phyloP scores from a whole-genome alignment of 805 yeast genomes.

The Metschnikowia borealis region DNA sequence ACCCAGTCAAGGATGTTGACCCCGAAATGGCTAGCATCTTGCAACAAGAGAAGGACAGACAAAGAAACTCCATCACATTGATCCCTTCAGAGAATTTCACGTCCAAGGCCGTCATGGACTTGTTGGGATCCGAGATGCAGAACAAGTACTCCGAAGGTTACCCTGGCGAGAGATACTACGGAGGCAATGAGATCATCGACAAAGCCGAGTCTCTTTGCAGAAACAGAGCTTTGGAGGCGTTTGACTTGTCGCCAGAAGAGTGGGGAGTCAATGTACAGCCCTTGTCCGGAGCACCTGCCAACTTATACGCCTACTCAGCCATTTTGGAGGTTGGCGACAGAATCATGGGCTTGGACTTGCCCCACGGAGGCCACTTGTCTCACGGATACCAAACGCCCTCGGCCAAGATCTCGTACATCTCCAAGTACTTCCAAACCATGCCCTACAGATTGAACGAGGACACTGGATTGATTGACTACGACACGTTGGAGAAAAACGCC shows the following conservation, averaged over 20 bases:
- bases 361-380: conserved; percentile 97
- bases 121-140: conserved; percentile 93
- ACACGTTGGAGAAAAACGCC: conserved; percentile 77
- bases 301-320: conserved; percentile 88
- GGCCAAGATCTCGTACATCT: conserved; percentile 85
- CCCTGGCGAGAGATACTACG: conserved; percentile 97
- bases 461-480: conserved; percentile 92
- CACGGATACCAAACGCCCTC: conserved; percentile 94
- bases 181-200: conserved; percentile 95
- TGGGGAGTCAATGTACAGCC: conserved; percentile 99
- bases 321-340: conserved; percentile 86
- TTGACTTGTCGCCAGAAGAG: conserved; percentile 64
- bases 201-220: conserved; percentile 87
- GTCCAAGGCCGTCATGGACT: conserved; percentile 89
- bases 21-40: conserved; percentile 83
- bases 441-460: conserved; percentile 85
- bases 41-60: conserved; percentile 75
- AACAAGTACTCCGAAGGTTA: conserved; percentile 98
- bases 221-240: conserved; percentile 84
- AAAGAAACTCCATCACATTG: conserved; percentile 84
- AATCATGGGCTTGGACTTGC: conserved; percentile 94
- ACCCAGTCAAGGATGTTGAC: conserved; percentile 62
- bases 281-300: conserved; percentile 95
- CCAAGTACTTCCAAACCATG: conserved; percentile 96
- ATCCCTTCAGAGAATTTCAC: conserved; percentile 97